phyloP scores from a whole-genome alignment of 225 moss, liverwort and hornwort species.

The Pseudoscleropodium purum region DNA sequence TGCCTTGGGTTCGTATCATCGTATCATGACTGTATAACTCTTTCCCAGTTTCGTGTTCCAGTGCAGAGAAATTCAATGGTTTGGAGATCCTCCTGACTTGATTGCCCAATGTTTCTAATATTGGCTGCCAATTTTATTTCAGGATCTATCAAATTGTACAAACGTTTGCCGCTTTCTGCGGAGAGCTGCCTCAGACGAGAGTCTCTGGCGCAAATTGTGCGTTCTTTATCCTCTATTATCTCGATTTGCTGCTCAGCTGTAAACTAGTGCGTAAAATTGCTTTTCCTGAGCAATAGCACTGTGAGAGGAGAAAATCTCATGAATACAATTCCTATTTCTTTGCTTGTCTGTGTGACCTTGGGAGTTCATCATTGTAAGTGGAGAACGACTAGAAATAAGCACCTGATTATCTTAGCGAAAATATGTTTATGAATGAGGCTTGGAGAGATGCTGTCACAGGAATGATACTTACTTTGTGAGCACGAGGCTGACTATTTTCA shows the following conservation, averaged over 20 bases:
- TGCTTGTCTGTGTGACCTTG: background rate
- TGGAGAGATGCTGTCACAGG: background rate
- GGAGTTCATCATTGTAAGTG: background rate
- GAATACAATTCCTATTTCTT: background rate
- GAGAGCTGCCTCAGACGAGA: conserved; percentile 81
- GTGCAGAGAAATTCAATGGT: background rate
- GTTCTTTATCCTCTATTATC: conserved; percentile 1
- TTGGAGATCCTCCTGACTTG: background rate
- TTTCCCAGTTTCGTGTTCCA: background rate
- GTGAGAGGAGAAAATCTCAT: background rate
- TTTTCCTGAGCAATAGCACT: background rate
- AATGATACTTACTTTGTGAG: background rate
- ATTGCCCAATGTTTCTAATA: background rate
- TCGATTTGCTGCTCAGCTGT: background rate
- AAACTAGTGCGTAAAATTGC: background rate
- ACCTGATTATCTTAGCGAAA: background rate
- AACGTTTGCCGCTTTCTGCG: conserved; percentile 89
- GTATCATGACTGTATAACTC: background rate
- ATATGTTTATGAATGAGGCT: background rate
- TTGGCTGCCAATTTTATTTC: background rate
- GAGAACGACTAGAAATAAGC: background rate
- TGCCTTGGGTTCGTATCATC: background rate
- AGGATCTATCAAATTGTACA: conserved; percentile 92
- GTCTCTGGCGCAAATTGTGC: conserved; percentile 92
- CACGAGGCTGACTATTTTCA: background rate